Evolutionary conservation across 805 yeast genomes (phyloP).

Genomic region (Wickerhamiella azymoides): DNA sequence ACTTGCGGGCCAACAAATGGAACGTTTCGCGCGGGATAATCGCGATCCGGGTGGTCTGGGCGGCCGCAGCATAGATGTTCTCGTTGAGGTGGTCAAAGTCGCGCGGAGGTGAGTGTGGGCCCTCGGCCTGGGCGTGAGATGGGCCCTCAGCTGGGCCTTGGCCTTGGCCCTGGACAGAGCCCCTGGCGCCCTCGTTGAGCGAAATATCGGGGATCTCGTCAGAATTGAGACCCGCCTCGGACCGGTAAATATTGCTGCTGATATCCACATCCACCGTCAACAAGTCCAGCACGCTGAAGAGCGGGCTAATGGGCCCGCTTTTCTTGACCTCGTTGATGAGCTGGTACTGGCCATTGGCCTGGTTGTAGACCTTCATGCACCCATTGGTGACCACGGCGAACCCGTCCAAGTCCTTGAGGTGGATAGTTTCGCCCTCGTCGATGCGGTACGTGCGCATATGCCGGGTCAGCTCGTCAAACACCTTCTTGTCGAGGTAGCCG

Average conservation of each 20-base stretch:
- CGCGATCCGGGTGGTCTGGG: constrained; percentile 67
- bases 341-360: constrained; percentile 39
- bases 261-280: constrained; percentile 38
- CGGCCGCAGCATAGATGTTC: constrained; percentile 60
- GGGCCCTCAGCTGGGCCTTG: no score
- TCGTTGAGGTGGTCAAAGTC: constrained; percentile 16
- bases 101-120: background rate
- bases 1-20: constrained; percentile 50
- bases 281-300: constrained; percentile 64
- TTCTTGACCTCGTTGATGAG: constrained; percentile 65
- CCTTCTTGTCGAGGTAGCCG: constrained; percentile 82
- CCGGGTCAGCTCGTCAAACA: constrained; percentile 83
- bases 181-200: background rate
- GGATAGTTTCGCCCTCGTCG: constrained; percentile 59
- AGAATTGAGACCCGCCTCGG: background rate
- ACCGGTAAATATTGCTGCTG: constrained; percentile 9
- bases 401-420: constrained; percentile 63
- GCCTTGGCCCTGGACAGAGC: no score
- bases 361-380: constrained; percentile 44
- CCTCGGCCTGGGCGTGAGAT: no score
- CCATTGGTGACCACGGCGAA: constrained; percentile 92
- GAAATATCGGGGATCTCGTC: constrained; percentile 8
- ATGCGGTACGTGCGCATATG: constrained; percentile 81
- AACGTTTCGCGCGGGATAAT: constrained; percentile 82
- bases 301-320: constrained; percentile 75